phyloP scores from a whole-genome alignment of 1,284 basidiomycete species.

The Malassezia caprae region DNA sequence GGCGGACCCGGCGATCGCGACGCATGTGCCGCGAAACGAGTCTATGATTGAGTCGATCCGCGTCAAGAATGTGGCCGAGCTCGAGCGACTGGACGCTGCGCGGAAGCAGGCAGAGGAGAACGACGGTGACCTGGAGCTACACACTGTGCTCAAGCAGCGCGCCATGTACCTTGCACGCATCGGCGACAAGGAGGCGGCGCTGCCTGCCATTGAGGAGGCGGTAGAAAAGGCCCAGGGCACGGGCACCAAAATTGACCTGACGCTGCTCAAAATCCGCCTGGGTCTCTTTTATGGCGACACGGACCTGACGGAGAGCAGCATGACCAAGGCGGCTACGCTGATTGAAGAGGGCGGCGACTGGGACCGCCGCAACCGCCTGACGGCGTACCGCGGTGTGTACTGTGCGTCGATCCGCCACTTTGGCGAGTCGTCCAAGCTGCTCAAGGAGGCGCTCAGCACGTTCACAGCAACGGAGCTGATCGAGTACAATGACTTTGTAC shows the following conservation, averaged over 20 bases:
- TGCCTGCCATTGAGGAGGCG: constrained; percentile 72
- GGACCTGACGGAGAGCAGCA: constrained; percentile 61
- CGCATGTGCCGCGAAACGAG: constrained; percentile 52
- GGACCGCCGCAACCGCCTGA: constrained; percentile 90
- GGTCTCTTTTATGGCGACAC: constrained; percentile 84
- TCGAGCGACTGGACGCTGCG: constrained; percentile 67
- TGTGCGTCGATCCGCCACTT: constrained; percentile 68
- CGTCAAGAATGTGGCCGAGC: constrained; percentile 63
- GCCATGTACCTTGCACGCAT: constrained; percentile 80
- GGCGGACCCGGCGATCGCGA: constrained; percentile 43
- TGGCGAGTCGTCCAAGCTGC: constrained; percentile 56
- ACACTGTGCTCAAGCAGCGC: constrained; percentile 70
- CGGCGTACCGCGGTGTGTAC: constrained; percentile 85
- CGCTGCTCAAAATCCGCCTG: constrained; percentile 75
- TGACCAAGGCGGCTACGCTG: constrained; percentile 71
- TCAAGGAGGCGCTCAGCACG: constrained; percentile 81
- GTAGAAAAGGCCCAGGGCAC: constrained; percentile 85
- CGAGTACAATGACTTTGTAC: constrained; percentile 82
- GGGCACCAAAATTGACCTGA: constrained; percentile 85
- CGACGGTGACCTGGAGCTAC: constrained; percentile 86
- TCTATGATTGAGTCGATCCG: constrained; percentile 62
- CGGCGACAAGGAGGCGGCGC: constrained; percentile 65
- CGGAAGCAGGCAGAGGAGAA: constrained; percentile 78
- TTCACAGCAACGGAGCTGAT: constrained; percentile 87
- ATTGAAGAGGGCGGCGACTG: constrained; percentile 96